A percentile compares a stretch with the other conserved stretches of the same genome.
Evolutionary conservation across 2,329 filamentous ascomycete species (phyloP).

Genomic region (Sporothrix pallida): DNA sequence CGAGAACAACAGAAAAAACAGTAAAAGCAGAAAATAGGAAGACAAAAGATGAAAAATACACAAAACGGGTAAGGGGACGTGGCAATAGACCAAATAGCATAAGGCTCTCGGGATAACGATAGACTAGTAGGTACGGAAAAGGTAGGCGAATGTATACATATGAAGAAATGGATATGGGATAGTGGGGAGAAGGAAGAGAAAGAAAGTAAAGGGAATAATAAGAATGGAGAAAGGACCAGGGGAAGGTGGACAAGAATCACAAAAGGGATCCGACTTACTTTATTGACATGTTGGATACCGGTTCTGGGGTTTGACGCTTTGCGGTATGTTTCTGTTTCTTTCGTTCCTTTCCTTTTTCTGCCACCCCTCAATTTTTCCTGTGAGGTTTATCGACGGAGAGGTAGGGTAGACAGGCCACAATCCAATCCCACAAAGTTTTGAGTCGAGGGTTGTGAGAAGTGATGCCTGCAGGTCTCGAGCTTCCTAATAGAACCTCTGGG

Average conservation of each 20-base stretch:
- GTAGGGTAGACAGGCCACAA: constrained; percentile 38
- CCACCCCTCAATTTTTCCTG: background rate
- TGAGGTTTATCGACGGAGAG: constrained; percentile 40
- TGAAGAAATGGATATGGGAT: background rate
- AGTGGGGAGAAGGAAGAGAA: background rate
- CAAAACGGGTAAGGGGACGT: constrained; percentile 16
- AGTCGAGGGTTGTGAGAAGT: constrained; percentile 25
- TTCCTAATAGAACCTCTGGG: constrained; percentile 45
- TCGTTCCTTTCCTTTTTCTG: constrained; percentile 14
- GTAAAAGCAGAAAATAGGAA: background rate
- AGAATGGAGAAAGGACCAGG: background rate
- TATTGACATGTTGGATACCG: constrained; percentile 54
- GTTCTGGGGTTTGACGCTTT: background rate
- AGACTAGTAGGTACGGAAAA: background rate
- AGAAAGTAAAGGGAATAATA: background rate
- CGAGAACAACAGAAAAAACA: background rate
- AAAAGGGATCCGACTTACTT: constrained; percentile 51
- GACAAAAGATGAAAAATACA: background rate
- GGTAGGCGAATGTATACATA: constrained; percentile 11
- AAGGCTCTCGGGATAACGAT: constrained; percentile 5
- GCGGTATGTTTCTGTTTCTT: constrained; percentile 36
- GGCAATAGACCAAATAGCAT: background rate
- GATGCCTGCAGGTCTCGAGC: constrained; percentile 37
- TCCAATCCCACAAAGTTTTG: background rate
- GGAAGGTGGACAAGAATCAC: background rate